Evolutionary conservation across 2,329 filamentous ascomycete genomes (phyloP), one percentile per base, ranked within the genome.

Genomic region (Scedosporium apiospermum): DNA sequence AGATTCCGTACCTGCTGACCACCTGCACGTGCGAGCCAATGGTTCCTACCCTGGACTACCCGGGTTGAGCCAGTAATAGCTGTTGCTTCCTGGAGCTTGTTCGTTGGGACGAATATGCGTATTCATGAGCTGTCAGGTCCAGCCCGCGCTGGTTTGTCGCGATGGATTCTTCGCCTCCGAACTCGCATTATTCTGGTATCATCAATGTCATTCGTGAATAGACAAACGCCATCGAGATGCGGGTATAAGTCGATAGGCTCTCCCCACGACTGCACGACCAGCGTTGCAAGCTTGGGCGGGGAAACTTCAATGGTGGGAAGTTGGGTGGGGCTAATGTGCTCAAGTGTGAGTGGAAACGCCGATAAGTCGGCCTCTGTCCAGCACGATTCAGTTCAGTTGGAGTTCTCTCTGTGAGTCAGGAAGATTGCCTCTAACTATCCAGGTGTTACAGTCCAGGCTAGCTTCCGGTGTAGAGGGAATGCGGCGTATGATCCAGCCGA

Each of bases 1-100:
- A 55, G 51, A 55, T 55, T 55, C 21, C 10, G 51, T 55, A 55
- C 51, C 51, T 55, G 51, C 51, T 55, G 51, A 55, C 51, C 51
- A 55, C 51, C 51, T 55, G 51, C 51, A 55, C 51, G 51, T 23
- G 21, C 30, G 51, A 55, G 23, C 51, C 18, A 55, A 26, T 55
- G 12, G 23, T 55, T 55, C 18, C 51, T 55, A 55, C 51, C 51
- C 51, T 27, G 18, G 51, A 18, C 18, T 18, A 21, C 6, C 51
- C 21, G 12, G 18, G 23, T 23, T 23, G 23, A 14, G 23, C 51
- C 18, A 23, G 23, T 23, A 23, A 12, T 23, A 23, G n/a, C 18
- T 18, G 18, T 26, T 16, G 12, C 23, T 55, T 18, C 51, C 51
- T 6, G 21, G 51, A 49, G 44, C 21, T 49, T 14, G 14, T 49